phyloP scores from a whole-genome alignment of 352 stramenopile species.

The Globisporangium alternatum region DNA sequence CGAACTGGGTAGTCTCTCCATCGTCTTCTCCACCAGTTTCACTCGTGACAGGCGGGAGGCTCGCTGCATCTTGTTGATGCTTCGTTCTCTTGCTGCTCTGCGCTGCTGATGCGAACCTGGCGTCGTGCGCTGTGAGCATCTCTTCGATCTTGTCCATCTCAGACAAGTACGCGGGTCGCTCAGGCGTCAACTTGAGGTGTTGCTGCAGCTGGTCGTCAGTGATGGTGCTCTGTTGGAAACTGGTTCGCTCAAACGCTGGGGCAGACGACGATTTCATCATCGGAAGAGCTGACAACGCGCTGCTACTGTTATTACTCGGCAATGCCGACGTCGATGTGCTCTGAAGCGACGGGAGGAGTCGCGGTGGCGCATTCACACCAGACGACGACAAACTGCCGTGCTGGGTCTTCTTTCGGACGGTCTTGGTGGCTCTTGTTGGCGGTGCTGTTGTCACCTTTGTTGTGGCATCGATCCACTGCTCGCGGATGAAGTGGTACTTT shows the following conservation, averaged over 20 bases:
- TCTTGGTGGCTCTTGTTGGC: slow-evolving; percentile 7
- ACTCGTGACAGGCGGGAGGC: background rate
- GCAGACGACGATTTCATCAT: slow-evolving; percentile 12
- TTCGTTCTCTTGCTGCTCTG: slow-evolving; percentile 11
- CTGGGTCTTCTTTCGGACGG: slow-evolving; percentile 6
- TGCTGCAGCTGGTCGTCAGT: background rate
- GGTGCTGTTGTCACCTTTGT: background rate
- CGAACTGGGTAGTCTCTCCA: slow-evolving; percentile 1
- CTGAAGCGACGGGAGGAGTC: slow-evolving; percentile 12
- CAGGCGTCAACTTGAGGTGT: background rate
- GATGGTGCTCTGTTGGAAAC: background rate
- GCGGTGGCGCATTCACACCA: background rate
- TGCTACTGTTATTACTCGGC: background rate
- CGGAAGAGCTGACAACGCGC: background rate
- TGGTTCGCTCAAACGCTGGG: slow-evolving; percentile 7
- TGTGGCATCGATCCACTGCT: slow-evolving; percentile 33
- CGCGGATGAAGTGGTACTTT: slow-evolving; percentile 41
- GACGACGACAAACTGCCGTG: background rate
- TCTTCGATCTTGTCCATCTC: slow-evolving; percentile 56
- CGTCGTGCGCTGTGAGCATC: slow-evolving; percentile 36
- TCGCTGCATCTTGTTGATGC: background rate
- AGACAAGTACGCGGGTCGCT: slow-evolving; percentile 32
- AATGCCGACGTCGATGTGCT: background rate
- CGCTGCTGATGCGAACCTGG: slow-evolving; percentile 3
- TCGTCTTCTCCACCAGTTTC: background rate